Base-by-base conservation (phyloP, 1,284 basidiomycete genomes). In the Boletus smithii region DNA sequence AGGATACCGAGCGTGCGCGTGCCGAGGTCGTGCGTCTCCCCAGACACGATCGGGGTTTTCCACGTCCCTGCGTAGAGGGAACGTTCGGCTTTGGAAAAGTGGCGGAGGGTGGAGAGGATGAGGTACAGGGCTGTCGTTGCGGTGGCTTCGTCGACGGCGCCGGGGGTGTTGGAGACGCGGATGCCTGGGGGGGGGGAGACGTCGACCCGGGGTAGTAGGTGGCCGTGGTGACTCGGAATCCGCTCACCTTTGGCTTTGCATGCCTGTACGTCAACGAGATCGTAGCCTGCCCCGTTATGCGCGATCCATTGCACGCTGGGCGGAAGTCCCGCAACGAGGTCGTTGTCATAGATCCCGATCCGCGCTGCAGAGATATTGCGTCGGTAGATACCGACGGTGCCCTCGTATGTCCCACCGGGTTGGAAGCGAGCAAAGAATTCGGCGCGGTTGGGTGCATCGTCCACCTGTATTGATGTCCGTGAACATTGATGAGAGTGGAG, bases 111-210 rank as follows among this genome's bases (percentile, higher is more conserved):
- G n/a, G 90, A 89, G 56, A 95, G 79, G 57, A 92, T 71, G 44
- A 95, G 83, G 69, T 87, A 95, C 17, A 93, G 73, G 0, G 85
- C 92, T 0, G 90, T 91, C 2, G 92, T 95, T 2, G 93, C 93
- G 0, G 92, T 95, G 4, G 87, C 91, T 11, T 17, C 44, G 35
- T n/a, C 58, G 44, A 74, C 93, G 3, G 91, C 91, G 13, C 84
- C 83, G 3, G 93, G 93, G 0, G 93, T 95, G 63, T 97, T 91
- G 14, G 90, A 91, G 17, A 95, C 82, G 44, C 71, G 73, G 58
- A 95, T 92, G 10, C 88, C 90, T 90, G 54, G 17, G 13, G 20
- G 6, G 3, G n/a, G 16, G 16, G n/a, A 16, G n/a, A 16, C 27
- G 13, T 29, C n/a, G n/a, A n/a, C n/a, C n/a, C n/a, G n/a, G n/a